These are phyloP conservation scores for Graphilbum sp. DNA, from an alignment of 2,329 filamentous ascomycete species.

Conservation along the genomic window DNA sequence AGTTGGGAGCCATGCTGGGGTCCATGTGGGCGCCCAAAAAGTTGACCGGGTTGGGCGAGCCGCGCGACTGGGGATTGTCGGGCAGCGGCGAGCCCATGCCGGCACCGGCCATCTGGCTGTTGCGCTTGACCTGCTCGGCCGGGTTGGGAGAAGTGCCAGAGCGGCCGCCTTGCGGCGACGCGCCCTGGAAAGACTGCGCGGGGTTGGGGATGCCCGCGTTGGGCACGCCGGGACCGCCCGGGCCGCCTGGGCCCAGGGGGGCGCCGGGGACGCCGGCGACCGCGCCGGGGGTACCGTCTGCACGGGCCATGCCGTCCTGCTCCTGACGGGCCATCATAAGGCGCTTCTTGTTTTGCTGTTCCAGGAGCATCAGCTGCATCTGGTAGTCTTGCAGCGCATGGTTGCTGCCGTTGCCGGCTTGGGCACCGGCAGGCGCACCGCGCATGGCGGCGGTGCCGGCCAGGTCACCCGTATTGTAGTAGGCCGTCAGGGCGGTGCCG, in stretches of 20 bases:
- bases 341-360: constrained; percentile 78
- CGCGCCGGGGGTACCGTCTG: neutral
- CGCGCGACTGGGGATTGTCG: constrained; percentile 49
- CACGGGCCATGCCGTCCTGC: constrained; percentile 44
- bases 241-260: constrained; percentile 29
- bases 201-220: constrained; percentile 42
- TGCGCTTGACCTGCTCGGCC: constrained; percentile 62
- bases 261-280: constrained; percentile 19
- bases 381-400: constrained; percentile 77
- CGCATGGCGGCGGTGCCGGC: constrained; percentile 42
- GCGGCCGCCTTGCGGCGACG: constrained; percentile 53
- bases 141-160: constrained; percentile 62
- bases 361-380: constrained; percentile 70
- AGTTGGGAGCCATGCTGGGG: constrained; percentile 41
- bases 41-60: constrained; percentile 44
- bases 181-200: constrained; percentile 44
- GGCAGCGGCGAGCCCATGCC: constrained; percentile 57
- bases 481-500: constrained; percentile 35
- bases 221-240: constrained; percentile 30
- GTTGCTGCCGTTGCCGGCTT: constrained; percentile 44
- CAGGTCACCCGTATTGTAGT: constrained; percentile 50
- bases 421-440: constrained; percentile 25
- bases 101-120: constrained; percentile 53
- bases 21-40: constrained; percentile 50
- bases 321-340: constrained; percentile 70